Evolutionary conservation across 2,329 filamentous ascomycete species (phyloP).

Genomic region (Phialocephala sp.): DNA sequence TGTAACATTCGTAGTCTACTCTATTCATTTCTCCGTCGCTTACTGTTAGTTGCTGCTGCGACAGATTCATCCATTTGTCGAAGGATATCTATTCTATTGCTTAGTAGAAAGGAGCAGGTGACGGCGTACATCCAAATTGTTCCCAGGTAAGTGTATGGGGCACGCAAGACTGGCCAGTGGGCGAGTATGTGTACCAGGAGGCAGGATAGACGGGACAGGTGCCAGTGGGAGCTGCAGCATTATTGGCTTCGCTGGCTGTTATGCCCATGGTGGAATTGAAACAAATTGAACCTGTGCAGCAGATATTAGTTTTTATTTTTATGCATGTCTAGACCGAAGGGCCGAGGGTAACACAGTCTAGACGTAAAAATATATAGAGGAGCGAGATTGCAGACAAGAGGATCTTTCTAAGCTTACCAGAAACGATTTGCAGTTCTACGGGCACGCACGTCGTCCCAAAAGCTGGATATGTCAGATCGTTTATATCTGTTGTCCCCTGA

Average conservation of each 20-base stretch:
- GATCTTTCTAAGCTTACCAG: neutral
- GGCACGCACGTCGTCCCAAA: neutral
- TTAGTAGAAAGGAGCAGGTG: neutral
- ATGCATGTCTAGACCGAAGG: neutral
- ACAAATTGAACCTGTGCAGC: neutral
- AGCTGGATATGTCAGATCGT: neutral
- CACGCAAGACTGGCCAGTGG: neutral
- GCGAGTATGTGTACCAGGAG: slow-evolving; percentile 1
- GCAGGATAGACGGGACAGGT: neutral
- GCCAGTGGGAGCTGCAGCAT: neutral
- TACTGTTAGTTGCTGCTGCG: too few relatives aligned
- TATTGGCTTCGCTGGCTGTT: neutral
- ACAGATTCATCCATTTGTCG: too few relatives aligned
- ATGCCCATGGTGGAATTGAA: neutral
- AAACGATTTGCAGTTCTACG: neutral
- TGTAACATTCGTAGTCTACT: too few relatives aligned
- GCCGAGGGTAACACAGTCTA: neutral
- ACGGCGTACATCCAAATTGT: neutral
- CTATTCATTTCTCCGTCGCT: too few relatives aligned
- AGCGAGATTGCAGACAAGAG: too few relatives aligned
- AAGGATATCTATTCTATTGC: too few relatives aligned
- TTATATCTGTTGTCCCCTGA: neutral
- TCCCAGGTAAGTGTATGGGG: neutral
- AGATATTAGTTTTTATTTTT: too few relatives aligned
- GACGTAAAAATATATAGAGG: neutral